Conservation (phyloP, 768 basidiomycete species). For the Dioszegia hungarica region DNA sequence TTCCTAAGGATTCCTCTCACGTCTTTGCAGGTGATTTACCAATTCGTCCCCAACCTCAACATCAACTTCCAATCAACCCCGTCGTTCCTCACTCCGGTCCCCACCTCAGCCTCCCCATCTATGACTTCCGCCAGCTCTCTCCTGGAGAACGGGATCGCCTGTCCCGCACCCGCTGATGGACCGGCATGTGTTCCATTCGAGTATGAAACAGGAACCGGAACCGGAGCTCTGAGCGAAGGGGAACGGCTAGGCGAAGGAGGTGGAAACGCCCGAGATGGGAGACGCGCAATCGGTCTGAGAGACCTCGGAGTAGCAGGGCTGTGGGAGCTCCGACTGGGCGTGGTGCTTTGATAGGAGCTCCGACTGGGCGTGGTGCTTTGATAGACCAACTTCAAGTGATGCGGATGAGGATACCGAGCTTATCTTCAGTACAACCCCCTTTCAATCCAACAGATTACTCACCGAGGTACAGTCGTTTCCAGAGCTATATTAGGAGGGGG, state of each 20-base stretch:
- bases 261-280: conserved; percentile 43
- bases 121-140: background rate
- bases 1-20: background rate
- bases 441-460: conserved; percentile 1
- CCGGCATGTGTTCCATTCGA: background rate
- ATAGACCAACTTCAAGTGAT: conserved; percentile 34
- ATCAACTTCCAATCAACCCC: conserved; percentile 48
- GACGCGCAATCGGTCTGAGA: conserved; percentile 35
- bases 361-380: too few relatives aligned
- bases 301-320: background rate
- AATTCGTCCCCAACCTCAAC: conserved; percentile 44
- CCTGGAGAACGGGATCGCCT: conserved; percentile 9
- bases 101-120: conserved; percentile 14
- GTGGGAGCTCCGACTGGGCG: too few relatives aligned
- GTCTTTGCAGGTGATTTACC: conserved; percentile 18
- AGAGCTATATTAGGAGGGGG: conserved; percentile 29
- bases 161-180: conserved; percentile 9
- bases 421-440: background rate
- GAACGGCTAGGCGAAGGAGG: conserved; percentile 40
- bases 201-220: too few relatives aligned
- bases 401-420: conserved; percentile 44
- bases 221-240: conserved; percentile 11
- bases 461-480: conserved; percentile 47
- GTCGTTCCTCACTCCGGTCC: conserved; percentile 39
- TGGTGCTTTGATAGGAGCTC: too few relatives aligned